A percentile compares a stretch with the other conserved stretches of the same genome.
Evolutionary conservation across 2,329 filamentous ascomycete species (phyloP).

Genomic region (Bipolaris gigantea): DNA sequence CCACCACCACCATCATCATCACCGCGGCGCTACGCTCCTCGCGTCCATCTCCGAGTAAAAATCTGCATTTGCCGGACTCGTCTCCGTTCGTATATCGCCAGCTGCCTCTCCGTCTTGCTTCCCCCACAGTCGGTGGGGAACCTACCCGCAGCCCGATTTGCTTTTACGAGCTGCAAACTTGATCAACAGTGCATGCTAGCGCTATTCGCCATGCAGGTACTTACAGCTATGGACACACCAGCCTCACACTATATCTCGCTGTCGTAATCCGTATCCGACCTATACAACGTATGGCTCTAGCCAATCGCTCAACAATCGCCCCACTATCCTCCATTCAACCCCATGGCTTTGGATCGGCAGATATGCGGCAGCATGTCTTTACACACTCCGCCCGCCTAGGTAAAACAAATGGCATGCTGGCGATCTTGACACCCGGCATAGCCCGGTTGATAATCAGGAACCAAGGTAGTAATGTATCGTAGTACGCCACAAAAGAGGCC

Average conservation of each 20-base stretch:
- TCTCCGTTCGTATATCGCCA: background rate
- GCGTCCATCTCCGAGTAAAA: background rate
- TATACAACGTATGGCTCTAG: background rate
- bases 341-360: background rate
- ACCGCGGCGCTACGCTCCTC: background rate
- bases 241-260: background rate
- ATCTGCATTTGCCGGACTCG: background rate
- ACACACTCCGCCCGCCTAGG: background rate
- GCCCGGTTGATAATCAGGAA: background rate
- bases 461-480: background rate
- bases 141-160: conserved; percentile 1
- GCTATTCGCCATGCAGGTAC: background rate
- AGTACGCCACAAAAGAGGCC: background rate
- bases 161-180: conserved; percentile 1
- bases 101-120: background rate
- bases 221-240: background rate
- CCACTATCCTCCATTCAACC: background rate
- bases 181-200: background rate
- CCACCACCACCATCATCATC: no score
- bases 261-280: background rate
- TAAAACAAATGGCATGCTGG: background rate
- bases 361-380: background rate
- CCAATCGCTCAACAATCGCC: background rate
- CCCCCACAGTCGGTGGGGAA: background rate
- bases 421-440: background rate